Evolutionary conservation across 192 early-diverging fungal genomes (phyloP).

Genomic region (Chytriomyces sp.): DNA sequence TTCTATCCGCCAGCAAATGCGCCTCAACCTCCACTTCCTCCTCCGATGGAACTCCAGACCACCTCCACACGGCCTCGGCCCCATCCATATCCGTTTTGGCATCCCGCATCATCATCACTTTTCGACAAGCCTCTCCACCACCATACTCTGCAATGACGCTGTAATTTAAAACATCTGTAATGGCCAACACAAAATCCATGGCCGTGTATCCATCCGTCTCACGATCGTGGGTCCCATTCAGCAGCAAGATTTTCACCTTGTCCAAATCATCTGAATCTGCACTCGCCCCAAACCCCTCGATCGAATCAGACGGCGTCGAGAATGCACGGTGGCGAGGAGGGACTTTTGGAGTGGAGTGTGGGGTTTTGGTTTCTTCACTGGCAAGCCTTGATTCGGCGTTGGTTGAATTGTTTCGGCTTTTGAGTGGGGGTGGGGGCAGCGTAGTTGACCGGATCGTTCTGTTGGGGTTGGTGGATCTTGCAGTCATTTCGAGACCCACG

Average conservation of each 20-base stretch:
- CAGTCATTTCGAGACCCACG: neutral
- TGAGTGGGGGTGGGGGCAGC: neutral
- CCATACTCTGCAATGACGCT: conserved; percentile 38
- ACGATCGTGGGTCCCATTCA: conserved; percentile 72
- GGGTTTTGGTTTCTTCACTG: too few relatives aligned
- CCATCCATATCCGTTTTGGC: conserved; percentile 27
- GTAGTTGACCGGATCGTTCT: neutral
- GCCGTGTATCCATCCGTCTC: conserved; percentile 74
- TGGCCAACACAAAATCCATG: conserved; percentile 71
- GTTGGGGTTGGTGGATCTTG: neutral
- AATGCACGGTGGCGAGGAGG: neutral
- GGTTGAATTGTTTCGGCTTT: neutral
- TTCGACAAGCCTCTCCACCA: neutral
- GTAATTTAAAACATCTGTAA: conserved; percentile 71
- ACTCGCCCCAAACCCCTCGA: conserved; percentile 9
- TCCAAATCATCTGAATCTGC: neutral
- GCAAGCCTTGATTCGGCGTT: too few relatives aligned
- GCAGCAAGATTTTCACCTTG: conserved; percentile 65
- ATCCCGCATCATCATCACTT: conserved; percentile 31
- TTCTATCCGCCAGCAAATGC: too few relatives aligned
- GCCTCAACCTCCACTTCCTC: neutral
- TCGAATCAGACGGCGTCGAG: neutral
- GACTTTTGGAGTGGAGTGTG: neutral
- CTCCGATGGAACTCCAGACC: neutral
- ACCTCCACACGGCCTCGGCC: conserved; percentile 30